Evolutionary conservation across 306 rosid species (phyloP), one percentile per base, ranked within the genome.

Genomic region (Vigna reflexopilosa): DNA sequence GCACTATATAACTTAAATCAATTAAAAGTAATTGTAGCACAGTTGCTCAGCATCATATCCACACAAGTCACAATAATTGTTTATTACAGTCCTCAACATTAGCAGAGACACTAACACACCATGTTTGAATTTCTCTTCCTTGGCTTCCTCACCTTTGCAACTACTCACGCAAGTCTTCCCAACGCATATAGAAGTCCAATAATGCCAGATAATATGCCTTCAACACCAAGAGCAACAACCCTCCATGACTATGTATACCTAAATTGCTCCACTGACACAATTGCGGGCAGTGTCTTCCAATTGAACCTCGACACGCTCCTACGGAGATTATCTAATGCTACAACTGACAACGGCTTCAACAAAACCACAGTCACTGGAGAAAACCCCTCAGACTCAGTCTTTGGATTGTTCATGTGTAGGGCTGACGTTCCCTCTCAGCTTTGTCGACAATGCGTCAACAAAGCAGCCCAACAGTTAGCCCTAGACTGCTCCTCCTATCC

Each of bases 121-220:
- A 30, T 30, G 32, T 4, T 3, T 4, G 32, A 4, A 30, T 30
- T 30, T 30, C 4, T 30, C 32, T 30, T 3, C 32, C 32, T 34
- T 34, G 0, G 38, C 6, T 34, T 34, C 38, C 38, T 34, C 38
- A 34, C 6, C 4, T 34, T 34, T 34, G 38, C 1, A 34, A 34
- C 38, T 34, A 32, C 36, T 32, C 36, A 4, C 0, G 36, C 38
- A 34, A 5, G 6, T 4, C 0, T 0, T 6, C 6, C 38, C 7
- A 6, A 34, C 1, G 1, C 5, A 2, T 2, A 24, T 24, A 0
- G 0, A 2, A 24, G 0, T 24, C 26, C 26, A 24, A 0, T 2
- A 24, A 0, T 2, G 26, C 3, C 26, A 1, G 26, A 24, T 24
- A 24, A 0, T 24, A 20, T 20, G 22, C 2, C 26, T 24, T 24